Base-by-base conservation (phyloP, 257 asterid genomes). In the Verbena officinalis region DNA sequence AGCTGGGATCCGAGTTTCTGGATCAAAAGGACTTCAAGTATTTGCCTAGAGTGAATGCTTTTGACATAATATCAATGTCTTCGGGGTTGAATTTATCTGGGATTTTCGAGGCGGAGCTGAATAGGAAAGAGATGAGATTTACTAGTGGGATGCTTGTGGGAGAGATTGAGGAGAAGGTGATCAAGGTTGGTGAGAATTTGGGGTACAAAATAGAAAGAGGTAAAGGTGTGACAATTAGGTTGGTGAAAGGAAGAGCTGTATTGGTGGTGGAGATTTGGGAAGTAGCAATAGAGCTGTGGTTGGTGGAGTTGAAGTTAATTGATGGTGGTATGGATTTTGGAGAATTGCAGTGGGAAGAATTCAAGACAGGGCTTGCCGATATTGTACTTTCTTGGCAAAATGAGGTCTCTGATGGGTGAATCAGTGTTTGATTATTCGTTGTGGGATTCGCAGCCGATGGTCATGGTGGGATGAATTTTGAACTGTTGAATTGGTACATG, bases 61-160 rank as follows among this genome's bases (percentile, higher is more conserved):
- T 93, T 49, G 95, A 93, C 68, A 44, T 93, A 69, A 93, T 93
- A 1, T 80, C 92, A 0, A 74, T 87, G 95, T 87, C 95, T 1
- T 83, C 97, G 0, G 95, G 99, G 57, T 70, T 93, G 39, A 74
- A 93, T 68, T 63, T 93, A 10, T 87, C 97, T 0, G 83, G 88
- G 54, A 75, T 93, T 4, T 88, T 93, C 12, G 90, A 88, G 68
- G 45, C 33, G 14, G 87, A 78, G 63, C 42, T 55, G 68, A 72
- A 44, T 1, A 84, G 76, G 66, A 90, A 80, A 60, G 95, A 83
- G 72, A 76, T 90, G 73, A 79, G 95, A 22, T 90, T 93, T 23
- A 83, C 89, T 0, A 64, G 86, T 39, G 80, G 67, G 24, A 64
- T 69, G 23, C 51, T 59, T 13, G 83, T 72, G 50, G 78, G n/a